phyloP scores from a whole-genome alignment of 805 yeast species.

The Starmera pachycereana region DNA sequence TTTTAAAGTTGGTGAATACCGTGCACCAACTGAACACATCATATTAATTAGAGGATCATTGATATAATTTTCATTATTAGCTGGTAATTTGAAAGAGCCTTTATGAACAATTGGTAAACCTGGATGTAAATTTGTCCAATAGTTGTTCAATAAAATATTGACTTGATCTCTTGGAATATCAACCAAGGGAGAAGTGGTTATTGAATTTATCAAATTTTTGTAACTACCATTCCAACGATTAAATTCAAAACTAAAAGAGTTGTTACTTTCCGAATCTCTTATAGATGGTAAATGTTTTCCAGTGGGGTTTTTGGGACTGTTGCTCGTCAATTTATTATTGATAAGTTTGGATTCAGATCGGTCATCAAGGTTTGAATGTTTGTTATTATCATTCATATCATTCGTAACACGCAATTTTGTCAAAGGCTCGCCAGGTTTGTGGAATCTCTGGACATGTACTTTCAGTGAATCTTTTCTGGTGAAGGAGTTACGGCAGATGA shows the following conservation, averaged over 20 bases:
- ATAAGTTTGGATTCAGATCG: no score
- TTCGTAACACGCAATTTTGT: no score
- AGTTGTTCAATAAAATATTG: conserved; percentile 1
- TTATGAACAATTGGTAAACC: conserved; percentile 6
- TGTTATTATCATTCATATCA: no score
- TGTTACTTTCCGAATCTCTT: no score
- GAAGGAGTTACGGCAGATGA: neutral
- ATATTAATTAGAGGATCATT: neutral
- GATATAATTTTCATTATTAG: neutral
- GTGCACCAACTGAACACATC: neutral
- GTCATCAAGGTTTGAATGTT: no score
- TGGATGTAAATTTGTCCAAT: conserved; percentile 6
- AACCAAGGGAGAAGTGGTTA: neutral
- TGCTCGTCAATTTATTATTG: no score
- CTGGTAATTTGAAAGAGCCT: conserved; percentile 2
- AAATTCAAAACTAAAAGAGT: no score
- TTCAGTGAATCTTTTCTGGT: neutral
- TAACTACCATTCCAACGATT: neutral
- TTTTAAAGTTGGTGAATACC: neutral
- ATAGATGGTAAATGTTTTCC: no score
- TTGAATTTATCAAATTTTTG: neutral
- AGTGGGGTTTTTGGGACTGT: no score
- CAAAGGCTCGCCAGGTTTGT: neutral
- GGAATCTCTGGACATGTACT: neutral
- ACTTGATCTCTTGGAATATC: neutral